Percentiles rank a stretch among this genome's conserved stretches.
These are phyloP conservation scores for Cyclotella cryptica DNA, from an alignment of 108 stramenopile species.

Conservation along the genomic window DNA sequence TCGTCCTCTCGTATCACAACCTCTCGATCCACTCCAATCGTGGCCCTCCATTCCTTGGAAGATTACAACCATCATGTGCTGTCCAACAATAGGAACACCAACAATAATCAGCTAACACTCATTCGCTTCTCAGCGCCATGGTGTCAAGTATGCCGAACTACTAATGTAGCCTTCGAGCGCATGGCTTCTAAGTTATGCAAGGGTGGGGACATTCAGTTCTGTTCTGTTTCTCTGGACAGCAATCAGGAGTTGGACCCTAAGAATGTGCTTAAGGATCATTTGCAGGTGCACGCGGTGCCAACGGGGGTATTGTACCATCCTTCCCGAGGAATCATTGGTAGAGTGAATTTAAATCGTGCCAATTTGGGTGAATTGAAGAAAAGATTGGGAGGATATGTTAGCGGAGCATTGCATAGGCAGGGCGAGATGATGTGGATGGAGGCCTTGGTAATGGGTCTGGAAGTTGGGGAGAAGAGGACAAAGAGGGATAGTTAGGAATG, in stretches of 20 bases:
- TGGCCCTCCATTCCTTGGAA: constrained; percentile 6
- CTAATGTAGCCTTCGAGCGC: constrained; percentile 41
- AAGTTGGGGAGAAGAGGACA: neutral
- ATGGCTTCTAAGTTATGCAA: constrained; percentile 30
- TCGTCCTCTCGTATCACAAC: neutral
- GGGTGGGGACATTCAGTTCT: neutral
- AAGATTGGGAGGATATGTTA: constrained; percentile 21
- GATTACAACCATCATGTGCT: constrained; percentile 15
- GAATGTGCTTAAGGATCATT: constrained; percentile 31
- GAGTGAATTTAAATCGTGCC: constrained; percentile 36
- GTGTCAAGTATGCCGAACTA: constrained; percentile 42
- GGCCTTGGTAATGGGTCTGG: constrained; percentile 19
- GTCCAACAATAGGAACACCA: constrained; percentile 4
- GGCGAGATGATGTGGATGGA: constrained; percentile 32
- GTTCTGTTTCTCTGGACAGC: neutral
- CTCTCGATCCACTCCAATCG: neutral
- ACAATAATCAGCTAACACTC: constrained; percentile 19
- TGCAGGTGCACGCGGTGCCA: constrained; percentile 29
- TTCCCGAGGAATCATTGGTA: constrained; percentile 17
- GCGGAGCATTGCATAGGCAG: constrained; percentile 18
- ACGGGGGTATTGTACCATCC: constrained; percentile 38
- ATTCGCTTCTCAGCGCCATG: constrained; percentile 53
- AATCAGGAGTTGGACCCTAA: neutral
- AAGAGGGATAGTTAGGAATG: neutral
- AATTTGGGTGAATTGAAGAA: constrained; percentile 45